A percentile compares a stretch with the other conserved stretches of the same genome.
These are phyloP conservation scores for Ceratocystis huliohia DNA, from an alignment of 2,329 filamentous ascomycete species.

Conservation along the genomic window DNA sequence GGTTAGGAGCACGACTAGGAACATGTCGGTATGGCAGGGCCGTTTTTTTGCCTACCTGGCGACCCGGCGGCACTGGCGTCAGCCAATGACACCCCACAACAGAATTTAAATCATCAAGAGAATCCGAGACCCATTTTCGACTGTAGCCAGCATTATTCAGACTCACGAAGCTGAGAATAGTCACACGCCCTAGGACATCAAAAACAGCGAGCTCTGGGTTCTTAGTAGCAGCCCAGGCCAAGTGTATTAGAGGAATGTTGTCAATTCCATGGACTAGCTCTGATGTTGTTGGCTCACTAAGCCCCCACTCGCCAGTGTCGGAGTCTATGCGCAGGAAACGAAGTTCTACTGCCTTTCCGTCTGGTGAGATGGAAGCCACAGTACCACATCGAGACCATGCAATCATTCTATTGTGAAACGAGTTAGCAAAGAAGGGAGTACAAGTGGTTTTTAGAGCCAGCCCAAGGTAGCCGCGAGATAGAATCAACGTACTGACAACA, in stretches of 20 bases:
- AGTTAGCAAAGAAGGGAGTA: slow-evolving; percentile 20
- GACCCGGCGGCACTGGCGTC: slow-evolving; percentile 39
- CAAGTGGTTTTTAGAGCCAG: not conserved
- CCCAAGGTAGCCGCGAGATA: not conserved
- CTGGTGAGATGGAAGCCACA: slow-evolving; percentile 65
- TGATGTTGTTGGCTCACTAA: slow-evolving; percentile 58
- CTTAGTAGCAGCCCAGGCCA: slow-evolving; percentile 63
- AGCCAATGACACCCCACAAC: slow-evolving; percentile 84
- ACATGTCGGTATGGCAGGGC: no score
- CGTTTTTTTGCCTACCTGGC: slow-evolving; percentile 27
- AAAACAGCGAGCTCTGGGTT: slow-evolving; percentile 72
- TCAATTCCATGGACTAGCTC: slow-evolving; percentile 49
- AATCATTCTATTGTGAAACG: slow-evolving; percentile 45
- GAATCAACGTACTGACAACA: slow-evolving; percentile 59
- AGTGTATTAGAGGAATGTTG: slow-evolving; percentile 58
- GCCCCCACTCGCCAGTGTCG: slow-evolving; percentile 58
- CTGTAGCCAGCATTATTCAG: slow-evolving; percentile 58
- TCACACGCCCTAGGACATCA: slow-evolving; percentile 65
- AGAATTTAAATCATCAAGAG: slow-evolving; percentile 59
- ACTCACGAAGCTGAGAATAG: slow-evolving; percentile 58
- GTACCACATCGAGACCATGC: slow-evolving; percentile 82
- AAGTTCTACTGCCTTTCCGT: slow-evolving; percentile 58
- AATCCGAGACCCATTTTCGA: slow-evolving; percentile 52
- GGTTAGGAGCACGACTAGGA: not conserved
- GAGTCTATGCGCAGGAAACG: slow-evolving; percentile 58